phyloP scores from a whole-genome alignment of 805 yeast species.

The Ogataea henricii region DNA sequence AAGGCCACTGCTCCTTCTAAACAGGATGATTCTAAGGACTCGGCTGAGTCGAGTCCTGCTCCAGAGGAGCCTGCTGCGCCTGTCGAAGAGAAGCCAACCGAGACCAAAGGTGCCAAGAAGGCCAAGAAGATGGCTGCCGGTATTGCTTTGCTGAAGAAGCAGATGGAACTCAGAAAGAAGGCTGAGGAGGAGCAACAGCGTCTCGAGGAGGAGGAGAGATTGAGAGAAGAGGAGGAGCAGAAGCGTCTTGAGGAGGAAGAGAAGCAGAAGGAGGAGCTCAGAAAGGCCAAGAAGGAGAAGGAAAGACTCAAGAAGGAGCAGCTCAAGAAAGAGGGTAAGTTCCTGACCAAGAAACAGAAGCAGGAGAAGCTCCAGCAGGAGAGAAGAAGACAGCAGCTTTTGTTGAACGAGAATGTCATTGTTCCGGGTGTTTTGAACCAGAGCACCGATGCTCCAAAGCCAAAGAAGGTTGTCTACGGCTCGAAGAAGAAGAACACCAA shows the following conservation, averaged over 20 bases:
- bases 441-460: constrained; percentile 37
- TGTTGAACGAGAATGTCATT: constrained; percentile 68
- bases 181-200: constrained; percentile 80
- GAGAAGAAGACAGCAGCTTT: constrained; percentile 83
- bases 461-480: constrained; percentile 70
- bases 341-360: constrained; percentile 90
- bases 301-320: constrained; percentile 87
- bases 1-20: constrained; percentile 49
- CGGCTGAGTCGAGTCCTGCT: constrained; percentile 17
- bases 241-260: constrained; percentile 59
- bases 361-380: constrained; percentile 86
- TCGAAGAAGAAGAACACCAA: constrained; percentile 62
- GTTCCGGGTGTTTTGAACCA: constrained; percentile 68
- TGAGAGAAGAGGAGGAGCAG: constrained; percentile 52
- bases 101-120: constrained; percentile 36
- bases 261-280: constrained; percentile 59
- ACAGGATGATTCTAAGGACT: constrained; percentile 16
- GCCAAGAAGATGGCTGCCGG: constrained; percentile 86
- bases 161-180: constrained; percentile 85
- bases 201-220: constrained; percentile 68
- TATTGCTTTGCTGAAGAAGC: constrained; percentile 86
- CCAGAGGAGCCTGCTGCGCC: constrained; percentile 40
- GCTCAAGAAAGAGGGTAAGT: constrained; percentile 94
- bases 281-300: constrained; percentile 75
- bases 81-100: constrained; percentile 40